Evolutionary conservation across 108 stramenopile genomes (phyloP), one percentile per base, ranked within the genome.

Genomic region (Fistulifera solaris): DNA sequence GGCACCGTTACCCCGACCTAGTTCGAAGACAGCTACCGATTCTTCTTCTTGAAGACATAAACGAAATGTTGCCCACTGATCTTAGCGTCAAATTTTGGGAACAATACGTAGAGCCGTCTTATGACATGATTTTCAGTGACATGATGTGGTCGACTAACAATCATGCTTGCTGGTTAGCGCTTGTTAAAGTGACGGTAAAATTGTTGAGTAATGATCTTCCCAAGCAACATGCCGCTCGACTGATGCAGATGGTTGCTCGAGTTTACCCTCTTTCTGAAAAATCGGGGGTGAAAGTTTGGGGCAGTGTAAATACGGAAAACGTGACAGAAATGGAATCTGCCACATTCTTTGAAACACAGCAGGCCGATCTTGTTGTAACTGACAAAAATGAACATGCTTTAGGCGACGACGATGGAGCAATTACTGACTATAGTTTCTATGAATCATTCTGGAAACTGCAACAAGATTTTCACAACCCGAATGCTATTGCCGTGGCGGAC

Each of bases 371-470:
- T 35, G 6, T 35, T 35, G 31, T 6, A 3, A 8, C 44, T 2
- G 44, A 45, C 19, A 3, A 45, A 3, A 21, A 21, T 45, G 44
- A 45, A 11, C 44, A 8, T 5, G 31, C 31, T 35, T 35, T 35
- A 11, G 11, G 11, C 44, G 21, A 45, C 11, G 21, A 35, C 3
- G 31, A 35, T 35, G 31, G 31, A 35, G 31, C 25, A 11, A 35
- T 48, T 15, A 13, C 46, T 10, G 48, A 48, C 23, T 85, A 83
- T 62, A 65, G 52, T 11, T 65, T 86, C 19, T 90, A 90, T 59
- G 48, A 68, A 53, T 72, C 77, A 14, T 86, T 90, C 64, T 90
- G 88, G 88, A 73, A 67, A 7, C 21, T 90, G 21, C 88, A 90
- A 72, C 64, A 71, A 50, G 77, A 80, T 16, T 84, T 90, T 63